Evolutionary conservation across 2,329 filamentous ascomycete species (phyloP).

Genomic region (Metarhizium humberi): DNA sequence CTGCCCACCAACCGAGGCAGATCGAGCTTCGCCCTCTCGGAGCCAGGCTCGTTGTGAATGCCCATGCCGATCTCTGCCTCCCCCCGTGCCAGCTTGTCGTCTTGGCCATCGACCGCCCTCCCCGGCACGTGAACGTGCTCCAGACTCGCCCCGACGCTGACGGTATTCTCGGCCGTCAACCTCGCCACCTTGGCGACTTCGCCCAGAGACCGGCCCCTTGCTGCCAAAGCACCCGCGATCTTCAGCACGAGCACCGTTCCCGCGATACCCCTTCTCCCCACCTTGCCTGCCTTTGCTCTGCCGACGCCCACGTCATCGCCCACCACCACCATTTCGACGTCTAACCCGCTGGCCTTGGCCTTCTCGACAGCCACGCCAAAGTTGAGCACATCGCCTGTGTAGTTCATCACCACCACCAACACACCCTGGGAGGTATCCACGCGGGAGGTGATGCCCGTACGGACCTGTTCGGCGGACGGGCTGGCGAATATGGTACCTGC

Average conservation of each 20-base stretch:
- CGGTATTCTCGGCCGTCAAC: slow-evolving; percentile 63
- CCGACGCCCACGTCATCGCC: slow-evolving; percentile 90
- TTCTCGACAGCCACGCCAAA: slow-evolving; percentile 94
- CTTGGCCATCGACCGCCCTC: slow-evolving; percentile 49
- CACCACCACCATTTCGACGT: slow-evolving; percentile 83
- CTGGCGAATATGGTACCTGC: slow-evolving; percentile 83
- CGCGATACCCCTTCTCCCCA: slow-evolving; percentile 81
- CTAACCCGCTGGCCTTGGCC: slow-evolving; percentile 66
- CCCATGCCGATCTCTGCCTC: slow-evolving; percentile 66
- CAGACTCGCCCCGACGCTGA: slow-evolving; percentile 77
- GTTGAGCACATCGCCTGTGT: slow-evolving; percentile 82
- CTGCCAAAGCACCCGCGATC: slow-evolving; percentile 75
- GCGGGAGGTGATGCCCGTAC: slow-evolving; percentile 61
- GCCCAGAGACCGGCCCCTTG: slow-evolving; percentile 54
- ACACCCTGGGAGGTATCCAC: slow-evolving; percentile 67
- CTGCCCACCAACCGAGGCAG: slow-evolving; percentile 46
- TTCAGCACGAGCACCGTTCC: slow-evolving; percentile 90
- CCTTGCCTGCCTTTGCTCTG: slow-evolving; percentile 73
- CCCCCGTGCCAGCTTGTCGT: slow-evolving; percentile 37
- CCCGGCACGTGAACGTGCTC: slow-evolving; percentile 93
- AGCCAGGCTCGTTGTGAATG: slow-evolving; percentile 63
- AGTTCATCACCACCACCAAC: slow-evolving; percentile 91
- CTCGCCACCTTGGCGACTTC: slow-evolving; percentile 66
- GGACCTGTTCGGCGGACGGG: slow-evolving; percentile 73
- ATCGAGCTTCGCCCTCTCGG: slow-evolving; percentile 39